Conservation (phyloP, 164 flowering plant genomes). For the grape (Vitis vinifera) region ASM3070453v1 NC_081809.1:15644501-15645000, state of each 20-base stretch:
- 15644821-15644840: background rate
- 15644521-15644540: slow-evolving; percentile 76
- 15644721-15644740: slow-evolving; percentile 56
- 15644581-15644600: background rate
- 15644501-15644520: slow-evolving; percentile 88
- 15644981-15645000: slow-evolving; percentile 54
- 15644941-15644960: slow-evolving; percentile 29
- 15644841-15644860: background rate
- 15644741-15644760: slow-evolving; percentile 47
- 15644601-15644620: background rate
- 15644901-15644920: slow-evolving; percentile 53
- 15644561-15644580: slow-evolving; percentile 6
- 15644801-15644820: background rate
- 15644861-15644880: background rate
- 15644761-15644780: background rate
- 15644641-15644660: slow-evolving; percentile 37
- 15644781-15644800: background rate
- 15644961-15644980: slow-evolving; percentile 53
- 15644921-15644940: slow-evolving; percentile 47
- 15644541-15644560: slow-evolving; percentile 57
- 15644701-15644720: slow-evolving; percentile 36
- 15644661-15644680: slow-evolving; percentile 18
- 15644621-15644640: slow-evolving; percentile 2
- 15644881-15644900: slow-evolving; percentile 38
- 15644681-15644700: slow-evolving; percentile 36